Conservation (phyloP, 225 moss, liverwort and hornwort species). For the Ulota crispa region DNA sequence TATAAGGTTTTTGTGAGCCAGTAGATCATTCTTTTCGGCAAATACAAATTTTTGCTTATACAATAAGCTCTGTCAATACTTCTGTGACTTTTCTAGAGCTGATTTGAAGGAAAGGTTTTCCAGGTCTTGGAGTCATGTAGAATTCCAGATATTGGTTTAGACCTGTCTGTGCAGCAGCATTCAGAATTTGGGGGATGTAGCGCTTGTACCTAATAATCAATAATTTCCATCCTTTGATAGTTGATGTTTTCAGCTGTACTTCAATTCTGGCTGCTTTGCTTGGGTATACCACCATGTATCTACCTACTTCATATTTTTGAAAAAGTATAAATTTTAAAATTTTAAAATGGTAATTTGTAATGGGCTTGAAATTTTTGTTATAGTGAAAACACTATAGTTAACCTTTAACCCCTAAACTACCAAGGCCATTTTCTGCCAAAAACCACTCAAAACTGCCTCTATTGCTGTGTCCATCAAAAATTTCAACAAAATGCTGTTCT, state of each 20-base stretch:
- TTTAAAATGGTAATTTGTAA: no score
- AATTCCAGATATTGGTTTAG: not conserved
- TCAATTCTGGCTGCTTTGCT: not conserved
- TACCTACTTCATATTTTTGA: no score
- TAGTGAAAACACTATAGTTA: no score
- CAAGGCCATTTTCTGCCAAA: no score
- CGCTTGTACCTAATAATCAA: not conserved
- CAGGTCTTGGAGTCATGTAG: slow-evolving; percentile 4
- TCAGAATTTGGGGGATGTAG: not conserved
- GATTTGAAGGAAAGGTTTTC: not conserved
- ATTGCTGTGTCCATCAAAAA: no score
- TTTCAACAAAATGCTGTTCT: no score
- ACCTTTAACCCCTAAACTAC: no score
- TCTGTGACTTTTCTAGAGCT: slow-evolving; percentile 11
- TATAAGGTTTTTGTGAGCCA: not conserved
- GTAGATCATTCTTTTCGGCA: slow-evolving; percentile 30
- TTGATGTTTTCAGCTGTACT: not conserved
- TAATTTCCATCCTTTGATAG: not conserved
- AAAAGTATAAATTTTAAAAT: no score
- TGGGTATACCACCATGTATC: not conserved
- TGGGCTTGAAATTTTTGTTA: no score
- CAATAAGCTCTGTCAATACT: not conserved
- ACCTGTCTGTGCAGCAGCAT: not conserved
- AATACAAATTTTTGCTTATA: slow-evolving; percentile 20
- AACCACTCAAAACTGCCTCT: no score